Base-by-base conservation (phyloP, 1,284 basidiomycete genomes). In the Trametes versicolor region DNA sequence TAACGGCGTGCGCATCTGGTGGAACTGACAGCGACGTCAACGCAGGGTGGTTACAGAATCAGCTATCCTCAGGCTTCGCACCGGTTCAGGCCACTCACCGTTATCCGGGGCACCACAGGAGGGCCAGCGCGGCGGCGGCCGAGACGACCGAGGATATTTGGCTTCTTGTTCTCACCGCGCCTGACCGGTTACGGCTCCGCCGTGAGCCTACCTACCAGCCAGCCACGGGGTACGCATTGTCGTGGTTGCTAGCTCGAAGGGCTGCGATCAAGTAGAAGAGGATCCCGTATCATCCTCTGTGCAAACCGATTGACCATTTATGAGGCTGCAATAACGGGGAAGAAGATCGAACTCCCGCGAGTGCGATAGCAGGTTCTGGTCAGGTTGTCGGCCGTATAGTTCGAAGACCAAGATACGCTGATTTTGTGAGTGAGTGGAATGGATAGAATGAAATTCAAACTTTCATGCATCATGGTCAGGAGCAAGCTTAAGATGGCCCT, bases 21-120 rank as follows among this genome's bases (percentile, higher is more conserved):
- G 49, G 21, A 60, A 23, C 17, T 58, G 54, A 53, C 58, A 61
- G 19, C 19, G 9, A 48, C 50, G 63, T 64, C 59, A 60, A 47
- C 27, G 41, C n/a, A 50, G 52, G 50, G 29, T 55, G 29, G 47
- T 51, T 54, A 64, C 62, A 58, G 51, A 61, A 60, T 57, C 63
- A 53, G 50, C 48, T n/a, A 37, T 21, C 7, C 58, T 51, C 49
- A 23, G 50, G 17, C 27, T 45, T 57, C 48, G 41, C 58, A 64
- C 43, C 39, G 39, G 41, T 52, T 45, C 19, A 29, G 51, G 25
- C 34, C 39, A 13, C 43, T 37, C 41, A 37, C 25, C 23, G 21
- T n/a, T 32, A n/a, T 55, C 52, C 58, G 62, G 27, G 25, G 15
- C 32, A 32, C 15, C 12, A 13, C 15, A 19, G 34, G 8, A 8